Conservation (phyloP, 768 basidiomycete species). For the Strobilomyces dryophilus region DNA sequence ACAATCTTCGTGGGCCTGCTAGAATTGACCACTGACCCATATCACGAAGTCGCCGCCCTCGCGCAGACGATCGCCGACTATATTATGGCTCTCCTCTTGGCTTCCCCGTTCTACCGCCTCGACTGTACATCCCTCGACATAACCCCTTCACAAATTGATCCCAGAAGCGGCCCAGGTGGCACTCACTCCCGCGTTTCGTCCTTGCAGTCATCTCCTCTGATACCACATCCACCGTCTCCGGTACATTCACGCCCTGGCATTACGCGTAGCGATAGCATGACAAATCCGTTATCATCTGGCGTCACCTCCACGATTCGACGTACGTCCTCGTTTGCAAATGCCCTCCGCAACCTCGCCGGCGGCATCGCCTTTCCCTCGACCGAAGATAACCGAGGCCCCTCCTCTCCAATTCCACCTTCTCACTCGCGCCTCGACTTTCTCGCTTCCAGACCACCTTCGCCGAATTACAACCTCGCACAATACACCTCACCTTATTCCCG, state of each 20-base stretch:
- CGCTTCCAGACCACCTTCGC: conserved; percentile 71
- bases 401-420: conserved; percentile 27
- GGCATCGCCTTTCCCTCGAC: conserved; percentile 65
- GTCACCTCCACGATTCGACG: conserved; percentile 68
- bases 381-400: conserved; percentile 48
- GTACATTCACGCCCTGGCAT: conserved; percentile 45
- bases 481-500: conserved; percentile 75
- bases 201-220: conserved; percentile 45
- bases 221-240: conserved; percentile 43
- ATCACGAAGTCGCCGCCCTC: conserved; percentile 72
- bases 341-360: conserved; percentile 64
- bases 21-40: conserved; percentile 90
- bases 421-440: conserved; percentile 24
- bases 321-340: conserved; percentile 78
- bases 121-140: conserved; percentile 60
- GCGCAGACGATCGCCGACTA: conserved; percentile 93
- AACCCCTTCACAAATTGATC: conserved; percentile 41
- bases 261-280: conserved; percentile 58
- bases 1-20: conserved; percentile 86
- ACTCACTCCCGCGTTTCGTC: conserved; percentile 44
- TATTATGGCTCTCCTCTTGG: conserved; percentile 82
- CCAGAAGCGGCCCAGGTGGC: conserved; percentile 26
- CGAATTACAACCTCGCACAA: conserved; percentile 71
- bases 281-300: conserved; percentile 54
- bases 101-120: conserved; percentile 80